These are phyloP conservation scores for Fusarium tuaranense DNA, from an alignment of 2,329 filamentous ascomycete genomes.

Conservation along the genomic window DNA sequence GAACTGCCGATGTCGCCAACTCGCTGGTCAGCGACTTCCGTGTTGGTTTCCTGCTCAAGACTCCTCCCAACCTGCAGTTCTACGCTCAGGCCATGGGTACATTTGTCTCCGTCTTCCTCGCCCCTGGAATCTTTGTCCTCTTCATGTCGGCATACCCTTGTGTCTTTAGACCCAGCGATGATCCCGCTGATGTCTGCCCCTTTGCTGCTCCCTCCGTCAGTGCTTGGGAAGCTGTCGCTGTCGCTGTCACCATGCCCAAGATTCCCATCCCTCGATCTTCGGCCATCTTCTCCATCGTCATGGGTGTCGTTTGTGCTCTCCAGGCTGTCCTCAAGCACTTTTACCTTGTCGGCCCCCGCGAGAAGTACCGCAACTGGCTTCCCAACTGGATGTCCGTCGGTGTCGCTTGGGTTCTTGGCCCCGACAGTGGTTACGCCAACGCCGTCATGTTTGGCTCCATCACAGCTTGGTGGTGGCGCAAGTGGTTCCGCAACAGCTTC, in stretches of 20 bases:
- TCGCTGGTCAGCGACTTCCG: slow-evolving; percentile 73
- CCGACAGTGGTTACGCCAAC: slow-evolving; percentile 64
- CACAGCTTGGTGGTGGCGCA: slow-evolving; percentile 65
- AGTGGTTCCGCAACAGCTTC: slow-evolving; percentile 61
- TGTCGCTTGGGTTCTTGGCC: slow-evolving; percentile 69
- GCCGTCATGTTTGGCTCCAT: slow-evolving; percentile 69
- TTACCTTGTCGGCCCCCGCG: slow-evolving; percentile 62
- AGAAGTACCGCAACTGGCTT: slow-evolving; percentile 67
- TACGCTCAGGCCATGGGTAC: slow-evolving; percentile 73
- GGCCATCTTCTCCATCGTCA: slow-evolving; percentile 67
- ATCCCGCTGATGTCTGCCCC: slow-evolving; percentile 56
- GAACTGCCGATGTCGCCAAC: slow-evolving; percentile 65
- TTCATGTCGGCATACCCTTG: slow-evolving; percentile 78
- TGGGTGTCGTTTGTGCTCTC: slow-evolving; percentile 61
- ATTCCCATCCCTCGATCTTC: slow-evolving; percentile 67
- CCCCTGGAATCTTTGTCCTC: slow-evolving; percentile 75
- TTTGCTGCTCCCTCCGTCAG: slow-evolving; percentile 73
- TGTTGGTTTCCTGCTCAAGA: slow-evolving; percentile 74
- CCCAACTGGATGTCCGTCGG: slow-evolving; percentile 74
- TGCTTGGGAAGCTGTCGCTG: slow-evolving; percentile 74
- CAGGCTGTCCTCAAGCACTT: slow-evolving; percentile 67
- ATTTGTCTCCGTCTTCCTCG: slow-evolving; percentile 73
- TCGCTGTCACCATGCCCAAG: slow-evolving; percentile 67
- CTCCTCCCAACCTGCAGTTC: slow-evolving; percentile 74
- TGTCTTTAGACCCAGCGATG: slow-evolving; percentile 64